Conservation (phyloP, 768 basidiomycete species). For the Boletus pseudopeckii region DNA sequence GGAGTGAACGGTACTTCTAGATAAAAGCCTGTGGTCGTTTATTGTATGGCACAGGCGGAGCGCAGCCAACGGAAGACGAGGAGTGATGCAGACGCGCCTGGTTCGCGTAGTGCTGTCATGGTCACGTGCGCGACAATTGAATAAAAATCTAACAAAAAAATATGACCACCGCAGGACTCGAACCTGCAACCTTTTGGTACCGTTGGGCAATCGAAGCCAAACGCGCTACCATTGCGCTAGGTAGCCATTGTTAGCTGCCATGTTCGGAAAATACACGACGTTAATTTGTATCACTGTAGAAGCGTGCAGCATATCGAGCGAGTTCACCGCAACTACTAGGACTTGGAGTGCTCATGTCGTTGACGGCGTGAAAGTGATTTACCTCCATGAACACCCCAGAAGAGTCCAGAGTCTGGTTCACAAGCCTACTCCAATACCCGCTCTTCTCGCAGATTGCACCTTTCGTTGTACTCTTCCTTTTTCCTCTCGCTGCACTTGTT, state of each 20-base stretch:
- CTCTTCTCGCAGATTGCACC: constrained; percentile 57
- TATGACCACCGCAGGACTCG: constrained; percentile 91
- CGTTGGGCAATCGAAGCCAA: constrained; percentile 81
- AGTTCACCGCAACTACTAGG: constrained; percentile 18
- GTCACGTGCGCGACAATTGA: constrained; percentile 21
- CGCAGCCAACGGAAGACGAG: too few relatives aligned
- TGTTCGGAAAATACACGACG: accelerated
- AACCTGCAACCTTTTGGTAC: constrained; percentile 95
- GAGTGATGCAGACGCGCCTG: constrained; percentile 1
- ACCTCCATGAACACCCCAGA: constrained; percentile 45
- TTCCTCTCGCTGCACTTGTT: constrained; percentile 35
- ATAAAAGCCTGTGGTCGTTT: too few relatives aligned
- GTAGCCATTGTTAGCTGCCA: constrained; percentile 43
- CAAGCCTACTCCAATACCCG: constrained; percentile 36
- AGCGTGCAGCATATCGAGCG: constrained; percentile 22
- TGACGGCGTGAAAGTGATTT: constrained; percentile 24
- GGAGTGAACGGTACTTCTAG: neutral
- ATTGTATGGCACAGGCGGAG: too few relatives aligned
- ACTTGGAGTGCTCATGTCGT: constrained; percentile 27
- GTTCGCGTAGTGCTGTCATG: constrained; percentile 10
- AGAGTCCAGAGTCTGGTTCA: constrained; percentile 38
- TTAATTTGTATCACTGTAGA: neutral
- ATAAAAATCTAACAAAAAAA: constrained; percentile 15
- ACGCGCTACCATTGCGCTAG: constrained; percentile 95
- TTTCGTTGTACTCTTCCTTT: constrained; percentile 47